Evolutionary conservation across 768 basidiomycete genomes (phyloP), one percentile per base, ranked within the genome.

Genomic region (Asterophora lycoperdoides): DNA sequence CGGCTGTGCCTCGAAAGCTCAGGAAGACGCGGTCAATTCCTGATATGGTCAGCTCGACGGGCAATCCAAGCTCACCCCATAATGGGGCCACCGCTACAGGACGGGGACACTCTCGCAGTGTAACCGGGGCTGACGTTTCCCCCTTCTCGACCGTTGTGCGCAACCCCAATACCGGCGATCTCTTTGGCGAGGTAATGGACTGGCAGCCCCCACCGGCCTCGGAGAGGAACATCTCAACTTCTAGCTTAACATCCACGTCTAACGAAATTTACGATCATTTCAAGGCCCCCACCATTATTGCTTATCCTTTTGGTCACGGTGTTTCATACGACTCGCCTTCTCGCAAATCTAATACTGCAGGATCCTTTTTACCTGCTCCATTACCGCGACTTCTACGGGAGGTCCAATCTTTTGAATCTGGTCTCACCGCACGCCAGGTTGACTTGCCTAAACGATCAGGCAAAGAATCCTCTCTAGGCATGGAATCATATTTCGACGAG

Each of bases 341-440:
- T 0, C 70, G 76, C 51, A 73, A 67, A 29, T 70, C 74, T 7
- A 64, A 69, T 1, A 44, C 70, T 1, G 30, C 30, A 44, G 64
- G 78, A 14, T 71, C 67, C 41, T 61, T 80, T 4, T 36, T 55
- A 45, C 48, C 54, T 14, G 29, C 48, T 42, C 70, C 72, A 4
- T 56, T 76, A 1, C 75, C 80, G 1, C 80, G 78, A 4, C 70
- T 73, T 36, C 63, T 93, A n/a, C 83, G 89, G 18, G 85, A 84
- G 62, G 87, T 91, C 84, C 88, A 91, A 56, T 89, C 86, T 0
- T 93, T 92, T 60, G 90, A 93, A 56, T 91, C 89, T 4, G 83
- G 82, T 1, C 63, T 86, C 32, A 93, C 90, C 0, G 89, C 86
- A 0, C 77, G 81, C 18, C 85, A 86, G 41, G 61, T 59, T 30